phyloP scores from a whole-genome alignment of 2,329 filamentous ascomycete species.

The Aspergillus arachidicola region DNA sequence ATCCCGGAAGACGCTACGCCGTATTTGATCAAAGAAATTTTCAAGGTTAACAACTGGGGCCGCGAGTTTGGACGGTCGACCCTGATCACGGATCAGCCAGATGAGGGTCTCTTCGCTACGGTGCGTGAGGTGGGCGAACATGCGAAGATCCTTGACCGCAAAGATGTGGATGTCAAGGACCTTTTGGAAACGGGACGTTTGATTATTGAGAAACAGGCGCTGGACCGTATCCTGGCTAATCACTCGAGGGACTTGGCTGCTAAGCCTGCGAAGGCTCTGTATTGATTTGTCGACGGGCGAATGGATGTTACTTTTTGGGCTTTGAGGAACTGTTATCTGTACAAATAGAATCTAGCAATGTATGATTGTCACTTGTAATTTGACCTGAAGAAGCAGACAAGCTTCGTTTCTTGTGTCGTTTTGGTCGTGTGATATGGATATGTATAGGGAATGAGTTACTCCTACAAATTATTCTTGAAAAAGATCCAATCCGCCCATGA shows the following conservation, averaged over 20 bases:
- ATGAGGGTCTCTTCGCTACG: slow-evolving; percentile 67
- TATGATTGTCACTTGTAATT: slow-evolving; percentile 13
- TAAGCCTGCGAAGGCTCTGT: slow-evolving; percentile 37
- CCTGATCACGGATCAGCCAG: slow-evolving; percentile 67
- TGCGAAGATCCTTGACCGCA: slow-evolving; percentile 68
- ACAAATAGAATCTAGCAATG: slow-evolving; percentile 35
- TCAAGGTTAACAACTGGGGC: slow-evolving; percentile 72
- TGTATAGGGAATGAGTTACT: neutral
- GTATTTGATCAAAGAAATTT: slow-evolving; percentile 67
- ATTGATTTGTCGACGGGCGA: slow-evolving; percentile 21
- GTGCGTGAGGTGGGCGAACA: slow-evolving; percentile 66
- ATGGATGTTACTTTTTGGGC: neutral
- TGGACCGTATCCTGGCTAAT: slow-evolving; percentile 71
- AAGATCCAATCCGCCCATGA: neutral
- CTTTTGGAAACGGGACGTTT: slow-evolving; percentile 81
- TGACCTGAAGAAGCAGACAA: neutral
- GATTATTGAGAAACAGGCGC: slow-evolving; percentile 80
- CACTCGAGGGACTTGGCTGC: slow-evolving; percentile 56
- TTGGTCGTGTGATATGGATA: neutral
- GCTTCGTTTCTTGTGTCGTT: neutral
- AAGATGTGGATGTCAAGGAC: slow-evolving; percentile 95
- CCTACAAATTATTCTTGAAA: neutral
- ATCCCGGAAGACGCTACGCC: slow-evolving; percentile 57
- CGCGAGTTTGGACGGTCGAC: slow-evolving; percentile 69
- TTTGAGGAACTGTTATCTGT: slow-evolving; percentile 22